Base-by-base conservation (phyloP, 495 filamentous ascomycete species). In the Annulohypoxylon maeteangense region DNA sequence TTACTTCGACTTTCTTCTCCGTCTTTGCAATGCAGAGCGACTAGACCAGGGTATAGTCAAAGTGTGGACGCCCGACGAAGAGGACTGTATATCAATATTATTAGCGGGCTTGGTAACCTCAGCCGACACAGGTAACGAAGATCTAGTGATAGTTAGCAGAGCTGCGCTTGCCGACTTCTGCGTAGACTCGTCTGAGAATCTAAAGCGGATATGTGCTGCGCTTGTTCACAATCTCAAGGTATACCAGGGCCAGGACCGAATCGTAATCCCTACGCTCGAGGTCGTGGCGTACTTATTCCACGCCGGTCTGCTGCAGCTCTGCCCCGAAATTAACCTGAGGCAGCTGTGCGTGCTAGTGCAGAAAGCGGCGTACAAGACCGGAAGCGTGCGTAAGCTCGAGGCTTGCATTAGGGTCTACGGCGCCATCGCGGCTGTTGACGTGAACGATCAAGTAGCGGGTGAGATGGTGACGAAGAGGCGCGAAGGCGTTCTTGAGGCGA, bases 101-200 rank as follows among this genome's bases (percentile, higher is more conserved):
- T 75, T 96, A 12, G 86, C 91, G 57, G 95, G 95, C n/a, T 83
- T 89, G 48, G 87, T 93, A 5, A 93, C 89, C 1, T 95, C 93
- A 18, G 92, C 93, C 27, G 92, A 93, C 71, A 90, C 90, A 11
- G 93, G 93, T 12, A 90, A 94, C 22, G 93, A 98, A 72, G 88
- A 91, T 6, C 82, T 98, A 5, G 84, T 98, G 14, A 88, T 90
- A 45, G 87, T 88, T 7, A 89, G 91, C 8, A 87, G 95, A 27
- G 84, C 86, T 1, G 93, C 93, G 2, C 80, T 99, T 18, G 83
- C 87, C 27, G 76, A 84, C 7, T 81, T 84, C 51, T 82, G 82
- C 63, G 76, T 80, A 11, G 57, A 57, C 4, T 78, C 83, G 6
- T 25, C 66, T 14, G 68, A 65, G 4, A 78, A 79, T 50, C 69